phyloP scores from a whole-genome alignment of 768 basidiomycete species.

The Mycena chlorophos region DNA sequence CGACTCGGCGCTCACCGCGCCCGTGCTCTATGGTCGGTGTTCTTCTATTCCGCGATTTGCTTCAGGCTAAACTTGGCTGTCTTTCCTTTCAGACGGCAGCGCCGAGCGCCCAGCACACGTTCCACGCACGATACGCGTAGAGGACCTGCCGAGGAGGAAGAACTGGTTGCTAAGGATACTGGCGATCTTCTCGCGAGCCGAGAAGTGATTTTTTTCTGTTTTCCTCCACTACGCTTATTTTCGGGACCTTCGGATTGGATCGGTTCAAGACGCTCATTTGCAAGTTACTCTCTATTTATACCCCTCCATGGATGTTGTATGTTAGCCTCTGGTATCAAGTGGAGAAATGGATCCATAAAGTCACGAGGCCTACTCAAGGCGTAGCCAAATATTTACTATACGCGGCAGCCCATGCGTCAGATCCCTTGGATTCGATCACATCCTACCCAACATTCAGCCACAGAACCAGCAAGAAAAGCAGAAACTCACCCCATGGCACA shows the following conservation, averaged over 20 bases:
- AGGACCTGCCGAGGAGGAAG: conserved; percentile 1
- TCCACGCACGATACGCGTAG: conserved; percentile 8
- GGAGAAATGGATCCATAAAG: too few relatives aligned
- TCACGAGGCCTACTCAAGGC: too few relatives aligned
- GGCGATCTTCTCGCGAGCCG: not conserved
- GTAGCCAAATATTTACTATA: conserved; percentile 29
- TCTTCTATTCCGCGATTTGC: not conserved
- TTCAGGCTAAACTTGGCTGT: too few relatives aligned
- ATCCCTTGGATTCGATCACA: conserved; percentile 50
- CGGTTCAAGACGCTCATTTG: too few relatives aligned
- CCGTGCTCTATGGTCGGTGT: conserved; percentile 26
- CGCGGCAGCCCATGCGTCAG: conserved; percentile 38
- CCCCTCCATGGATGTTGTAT: too few relatives aligned
- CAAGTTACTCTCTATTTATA: too few relatives aligned
- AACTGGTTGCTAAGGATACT: not conserved
- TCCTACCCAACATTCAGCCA: conserved; percentile 49
- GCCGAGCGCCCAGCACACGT: conserved; percentile 7
- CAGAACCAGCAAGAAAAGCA: not conserved
- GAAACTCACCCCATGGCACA: conserved; percentile 58
- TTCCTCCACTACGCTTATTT: too few relatives aligned
- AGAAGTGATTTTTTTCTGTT: not conserved
- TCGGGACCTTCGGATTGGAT: too few relatives aligned
- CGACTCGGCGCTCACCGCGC: conserved; percentile 23
- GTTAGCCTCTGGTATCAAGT: too few relatives aligned
- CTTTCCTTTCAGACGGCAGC: conserved; percentile 8